phyloP scores from a whole-genome alignment of 768 basidiomycete genomes.

The Phlebiopsis flavidoalba region DNA sequence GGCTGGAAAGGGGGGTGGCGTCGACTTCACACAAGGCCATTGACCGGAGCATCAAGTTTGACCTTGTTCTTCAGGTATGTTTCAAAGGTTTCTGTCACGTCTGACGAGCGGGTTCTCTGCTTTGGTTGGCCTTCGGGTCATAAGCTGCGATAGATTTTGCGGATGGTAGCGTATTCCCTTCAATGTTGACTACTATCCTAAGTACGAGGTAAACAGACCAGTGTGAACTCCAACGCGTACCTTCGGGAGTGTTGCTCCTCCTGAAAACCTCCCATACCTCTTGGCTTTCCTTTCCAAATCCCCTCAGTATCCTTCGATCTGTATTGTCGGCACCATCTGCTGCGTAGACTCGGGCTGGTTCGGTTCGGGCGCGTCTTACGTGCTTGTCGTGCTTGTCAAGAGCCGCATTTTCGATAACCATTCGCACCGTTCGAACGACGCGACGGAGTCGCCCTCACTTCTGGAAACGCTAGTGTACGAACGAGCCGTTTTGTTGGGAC shows the following conservation, averaged over 20 bases:
- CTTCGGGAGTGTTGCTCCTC: slow-evolving; percentile 82
- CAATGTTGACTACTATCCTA: not conserved
- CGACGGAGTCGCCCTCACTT: not conserved
- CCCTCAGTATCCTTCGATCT: slow-evolving; percentile 30
- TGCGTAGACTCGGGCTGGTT: not conserved
- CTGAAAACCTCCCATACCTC: slow-evolving; percentile 69
- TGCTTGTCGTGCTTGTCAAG: not conserved
- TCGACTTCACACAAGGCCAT: not conserved
- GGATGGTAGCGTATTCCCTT: slow-evolving; percentile 3
- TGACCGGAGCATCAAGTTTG: not conserved
- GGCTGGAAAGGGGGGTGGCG: slow-evolving; percentile 29
- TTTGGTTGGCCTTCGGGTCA: not conserved
- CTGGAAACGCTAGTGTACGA: slow-evolving; percentile 5
- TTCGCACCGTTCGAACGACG: not conserved
- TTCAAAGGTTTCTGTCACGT: not conserved
- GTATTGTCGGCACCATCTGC: slow-evolving; percentile 17
- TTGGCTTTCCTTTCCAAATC: slow-evolving; percentile 18
- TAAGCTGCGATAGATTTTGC: slow-evolving; percentile 4
- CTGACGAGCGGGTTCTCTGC: not conserved
- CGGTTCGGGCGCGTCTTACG: not conserved
- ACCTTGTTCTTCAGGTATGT: not conserved
- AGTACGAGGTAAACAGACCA: not conserved
- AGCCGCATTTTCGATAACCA: not conserved
- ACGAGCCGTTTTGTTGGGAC: slow-evolving; percentile 10
- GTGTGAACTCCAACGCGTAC: slow-evolving; percentile 31